A percentile compares a stretch with the other conserved stretches of the same genome.
phyloP scores from a whole-genome alignment of 257 asterid species.

The Craterostigma plantagineum region DNA sequence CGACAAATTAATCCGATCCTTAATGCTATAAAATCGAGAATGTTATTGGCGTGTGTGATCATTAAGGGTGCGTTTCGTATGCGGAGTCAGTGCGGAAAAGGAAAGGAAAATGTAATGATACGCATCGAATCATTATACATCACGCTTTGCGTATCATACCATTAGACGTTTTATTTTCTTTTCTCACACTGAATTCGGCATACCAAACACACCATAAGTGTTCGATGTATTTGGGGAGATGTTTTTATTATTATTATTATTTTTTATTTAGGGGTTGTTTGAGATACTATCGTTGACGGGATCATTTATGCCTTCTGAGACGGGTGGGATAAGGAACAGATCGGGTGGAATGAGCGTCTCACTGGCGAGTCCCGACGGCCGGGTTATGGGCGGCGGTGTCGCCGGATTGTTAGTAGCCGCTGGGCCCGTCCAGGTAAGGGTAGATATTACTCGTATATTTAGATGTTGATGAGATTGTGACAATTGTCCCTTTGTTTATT shows the following conservation, averaged over 20 bases:
- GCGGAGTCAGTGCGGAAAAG: no score
- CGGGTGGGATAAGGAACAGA: constrained; percentile 76
- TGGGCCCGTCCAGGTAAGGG: constrained; percentile 83
- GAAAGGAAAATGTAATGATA: no score
- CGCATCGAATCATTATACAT: no score
- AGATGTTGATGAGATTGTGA: not conserved
- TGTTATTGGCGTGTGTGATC: no score
- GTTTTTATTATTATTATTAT: not conserved
- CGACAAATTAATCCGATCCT: not conserved
- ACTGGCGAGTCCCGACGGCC: constrained; percentile 81
- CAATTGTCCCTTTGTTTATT: not conserved
- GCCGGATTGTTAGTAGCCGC: constrained; percentile 91
- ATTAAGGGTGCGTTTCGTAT: no score
- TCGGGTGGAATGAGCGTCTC: constrained; percentile 97
- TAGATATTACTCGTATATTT: no score
- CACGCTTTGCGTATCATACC: no score
- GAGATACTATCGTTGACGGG: constrained; percentile 87
- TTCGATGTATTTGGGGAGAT: not conserved
- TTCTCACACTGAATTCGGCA: no score
- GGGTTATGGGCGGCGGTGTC: constrained; percentile 89
- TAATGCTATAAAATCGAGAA: not conserved
- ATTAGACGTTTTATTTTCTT: no score
- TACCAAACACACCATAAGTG: no score
- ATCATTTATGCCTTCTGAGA: constrained; percentile 75
- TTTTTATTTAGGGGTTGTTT: constrained; percentile 48